Conservation (phyloP, 176 grass and related monocot species). For the Hyparrhenia diplandra region DNA sequence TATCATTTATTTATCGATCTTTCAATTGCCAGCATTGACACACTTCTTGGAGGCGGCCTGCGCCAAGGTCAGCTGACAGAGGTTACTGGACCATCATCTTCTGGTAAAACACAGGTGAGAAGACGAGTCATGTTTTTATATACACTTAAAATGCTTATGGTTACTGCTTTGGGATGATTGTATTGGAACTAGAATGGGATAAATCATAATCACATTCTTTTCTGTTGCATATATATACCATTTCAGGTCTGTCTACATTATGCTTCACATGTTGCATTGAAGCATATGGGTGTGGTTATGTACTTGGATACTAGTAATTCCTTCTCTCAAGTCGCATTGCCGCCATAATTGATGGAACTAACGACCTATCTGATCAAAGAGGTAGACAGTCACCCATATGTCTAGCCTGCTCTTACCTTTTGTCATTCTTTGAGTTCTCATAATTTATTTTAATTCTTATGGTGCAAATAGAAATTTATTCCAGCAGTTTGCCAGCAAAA, state of each 20-base stretch:
- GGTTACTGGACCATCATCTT: constrained; percentile 75
- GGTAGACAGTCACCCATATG: constrained; percentile 26
- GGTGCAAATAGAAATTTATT: constrained; percentile 3
- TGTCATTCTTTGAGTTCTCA: not conserved
- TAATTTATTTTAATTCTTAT: constrained; percentile 3
- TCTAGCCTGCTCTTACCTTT: not conserved
- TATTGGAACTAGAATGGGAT: not conserved
- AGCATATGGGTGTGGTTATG: constrained; percentile 49
- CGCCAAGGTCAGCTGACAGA: constrained; percentile 67
- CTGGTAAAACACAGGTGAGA: constrained; percentile 77
- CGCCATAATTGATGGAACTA: constrained; percentile 45
- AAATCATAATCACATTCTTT: not conserved
- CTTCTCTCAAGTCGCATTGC: constrained; percentile 64
- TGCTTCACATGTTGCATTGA: constrained; percentile 55
- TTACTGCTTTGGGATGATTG: not conserved
- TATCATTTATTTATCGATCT: too few species aligned
- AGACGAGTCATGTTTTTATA: not conserved
- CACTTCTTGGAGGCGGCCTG: constrained; percentile 79
- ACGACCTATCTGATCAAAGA: constrained; percentile 24
- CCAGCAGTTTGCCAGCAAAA: not conserved
- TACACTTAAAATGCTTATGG: not conserved
- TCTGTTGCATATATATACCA: not conserved
- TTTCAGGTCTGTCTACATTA: constrained; percentile 74
- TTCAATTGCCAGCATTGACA: constrained; percentile 58
- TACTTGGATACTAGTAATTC: constrained; percentile 92